Evolutionary conservation across 2,329 filamentous ascomycete species (phyloP).

Genomic region (Talaromyces albobiverticillius): DNA sequence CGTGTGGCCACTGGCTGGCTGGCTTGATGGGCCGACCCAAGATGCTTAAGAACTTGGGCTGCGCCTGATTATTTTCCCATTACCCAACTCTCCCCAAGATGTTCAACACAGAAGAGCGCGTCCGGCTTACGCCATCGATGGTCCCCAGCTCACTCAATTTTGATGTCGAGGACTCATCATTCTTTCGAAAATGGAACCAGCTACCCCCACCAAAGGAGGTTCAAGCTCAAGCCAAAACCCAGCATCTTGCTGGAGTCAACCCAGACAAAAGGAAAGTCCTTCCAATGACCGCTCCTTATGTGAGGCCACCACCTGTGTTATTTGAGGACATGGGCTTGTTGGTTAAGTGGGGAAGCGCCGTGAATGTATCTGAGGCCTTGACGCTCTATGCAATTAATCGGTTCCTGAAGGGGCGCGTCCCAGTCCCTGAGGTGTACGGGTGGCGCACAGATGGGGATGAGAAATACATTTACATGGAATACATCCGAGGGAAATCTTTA

Average conservation of each 20-base stretch:
- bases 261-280: slow-evolving; percentile 15
- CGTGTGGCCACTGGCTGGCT: too few relatives aligned
- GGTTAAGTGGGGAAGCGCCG: not conserved
- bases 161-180: slow-evolving; percentile 19
- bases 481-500: slow-evolving; percentile 26
- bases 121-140: slow-evolving; percentile 11
- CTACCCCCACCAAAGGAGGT: slow-evolving; percentile 22
- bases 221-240: slow-evolving; percentile 14
- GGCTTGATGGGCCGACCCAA: too few relatives aligned
- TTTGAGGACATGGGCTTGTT: not conserved
- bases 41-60: too few relatives aligned
- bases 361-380: slow-evolving; percentile 16
- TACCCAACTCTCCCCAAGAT: too few relatives aligned
- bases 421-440: slow-evolving; percentile 3
- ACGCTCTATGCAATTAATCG: not conserved
- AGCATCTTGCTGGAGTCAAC: slow-evolving; percentile 17
- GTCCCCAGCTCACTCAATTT: slow-evolving; percentile 19
- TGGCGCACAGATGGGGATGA: slow-evolving; percentile 19
- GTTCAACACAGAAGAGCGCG: too few relatives aligned
- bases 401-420: slow-evolving; percentile 22
- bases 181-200: slow-evolving; percentile 19
- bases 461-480: slow-evolving; percentile 34
- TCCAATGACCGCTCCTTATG: slow-evolving; percentile 9
- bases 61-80: too few relatives aligned
- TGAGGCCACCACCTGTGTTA: slow-evolving; percentile 14